Conservation (phyloP, 2,329 filamentous ascomycete species). For the Claviceps sp. region DNA sequence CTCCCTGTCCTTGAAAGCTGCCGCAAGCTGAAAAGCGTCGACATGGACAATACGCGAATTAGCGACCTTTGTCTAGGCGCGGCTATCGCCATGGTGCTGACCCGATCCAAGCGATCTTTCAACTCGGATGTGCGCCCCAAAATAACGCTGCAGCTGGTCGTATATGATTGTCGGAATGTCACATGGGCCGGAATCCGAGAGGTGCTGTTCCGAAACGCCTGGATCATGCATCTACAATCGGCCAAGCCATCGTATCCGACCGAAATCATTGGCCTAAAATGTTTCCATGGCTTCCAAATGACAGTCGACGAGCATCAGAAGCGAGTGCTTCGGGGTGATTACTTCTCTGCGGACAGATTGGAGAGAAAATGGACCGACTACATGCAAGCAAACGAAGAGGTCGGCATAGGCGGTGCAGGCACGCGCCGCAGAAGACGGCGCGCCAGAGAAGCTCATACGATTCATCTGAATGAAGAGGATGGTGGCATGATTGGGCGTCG, state of each 20-base stretch:
- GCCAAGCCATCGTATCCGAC: conserved; percentile 46
- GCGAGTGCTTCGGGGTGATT: conserved; percentile 65
- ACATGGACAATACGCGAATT: conserved; percentile 88
- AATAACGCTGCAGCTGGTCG: conserved; percentile 60
- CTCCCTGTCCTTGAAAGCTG: conserved; percentile 70
- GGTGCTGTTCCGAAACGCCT: conserved; percentile 72
- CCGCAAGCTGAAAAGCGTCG: conserved; percentile 52
- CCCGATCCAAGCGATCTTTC: conserved; percentile 38
- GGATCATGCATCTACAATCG: conserved; percentile 40
- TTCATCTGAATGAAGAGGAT: conserved; percentile 72
- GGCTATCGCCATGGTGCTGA: conserved; percentile 65
- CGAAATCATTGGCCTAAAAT: conserved; percentile 77
- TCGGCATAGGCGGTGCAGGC: conserved; percentile 52
- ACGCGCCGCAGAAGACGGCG: conserved; percentile 58
- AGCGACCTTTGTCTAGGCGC: conserved; percentile 78
- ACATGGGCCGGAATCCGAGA: conserved; percentile 88
- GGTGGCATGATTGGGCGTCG: conserved; percentile 43
- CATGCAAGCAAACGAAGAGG: conserved; percentile 86
- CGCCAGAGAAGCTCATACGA: conserved; percentile 66
- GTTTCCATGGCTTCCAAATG: conserved; percentile 90
- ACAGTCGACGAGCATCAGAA: conserved; percentile 90
- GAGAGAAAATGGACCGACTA: conserved; percentile 89
- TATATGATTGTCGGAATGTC: conserved; percentile 85
- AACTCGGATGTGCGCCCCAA: conserved; percentile 29
- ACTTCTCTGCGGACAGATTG: conserved; percentile 59